These are phyloP conservation scores for Ustilago hordei DNA, from an alignment of 1,284 basidiomycete genomes.

Conservation along the genomic window DNA sequence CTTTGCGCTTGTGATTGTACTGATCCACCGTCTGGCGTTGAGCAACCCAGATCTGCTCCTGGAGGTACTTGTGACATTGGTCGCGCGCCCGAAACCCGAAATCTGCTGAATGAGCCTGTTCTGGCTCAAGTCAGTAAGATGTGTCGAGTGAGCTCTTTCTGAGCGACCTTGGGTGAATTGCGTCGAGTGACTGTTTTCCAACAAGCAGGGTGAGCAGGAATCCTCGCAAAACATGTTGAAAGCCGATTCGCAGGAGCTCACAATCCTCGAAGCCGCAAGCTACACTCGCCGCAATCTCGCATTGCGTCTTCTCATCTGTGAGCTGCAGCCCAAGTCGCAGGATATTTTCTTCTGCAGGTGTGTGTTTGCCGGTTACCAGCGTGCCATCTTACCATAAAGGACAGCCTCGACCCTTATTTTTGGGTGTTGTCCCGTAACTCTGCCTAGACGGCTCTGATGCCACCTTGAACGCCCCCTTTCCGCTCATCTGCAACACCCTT, in stretches of 20 bases:
- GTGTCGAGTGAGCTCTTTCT: too few relatives aligned
- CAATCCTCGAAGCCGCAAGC: background rate
- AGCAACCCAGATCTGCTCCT: too few relatives aligned
- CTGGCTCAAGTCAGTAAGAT: too few relatives aligned
- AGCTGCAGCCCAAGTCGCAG: background rate
- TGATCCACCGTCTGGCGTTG: background rate
- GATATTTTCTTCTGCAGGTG: background rate
- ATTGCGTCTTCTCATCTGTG: background rate
- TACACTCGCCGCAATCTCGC: background rate
- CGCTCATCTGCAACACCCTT: conserved; percentile 11
- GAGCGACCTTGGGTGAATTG: too few relatives aligned
- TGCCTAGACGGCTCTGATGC: background rate
- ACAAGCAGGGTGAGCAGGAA: too few relatives aligned
- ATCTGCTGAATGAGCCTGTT: too few relatives aligned
- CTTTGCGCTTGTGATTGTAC: too few relatives aligned
- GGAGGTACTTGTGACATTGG: too few relatives aligned
- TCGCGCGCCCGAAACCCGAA: too few relatives aligned
- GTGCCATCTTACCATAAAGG: background rate
- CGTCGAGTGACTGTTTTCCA: too few relatives aligned
- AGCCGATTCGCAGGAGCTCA: background rate
- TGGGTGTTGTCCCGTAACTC: background rate
- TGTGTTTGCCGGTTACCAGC: background rate
- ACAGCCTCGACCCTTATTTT: background rate
- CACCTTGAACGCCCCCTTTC: background rate
- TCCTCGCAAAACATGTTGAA: background rate